Evolutionary conservation across 257 asterid genomes (phyloP).

Genomic region (Gardenia jasminoides): DNA sequence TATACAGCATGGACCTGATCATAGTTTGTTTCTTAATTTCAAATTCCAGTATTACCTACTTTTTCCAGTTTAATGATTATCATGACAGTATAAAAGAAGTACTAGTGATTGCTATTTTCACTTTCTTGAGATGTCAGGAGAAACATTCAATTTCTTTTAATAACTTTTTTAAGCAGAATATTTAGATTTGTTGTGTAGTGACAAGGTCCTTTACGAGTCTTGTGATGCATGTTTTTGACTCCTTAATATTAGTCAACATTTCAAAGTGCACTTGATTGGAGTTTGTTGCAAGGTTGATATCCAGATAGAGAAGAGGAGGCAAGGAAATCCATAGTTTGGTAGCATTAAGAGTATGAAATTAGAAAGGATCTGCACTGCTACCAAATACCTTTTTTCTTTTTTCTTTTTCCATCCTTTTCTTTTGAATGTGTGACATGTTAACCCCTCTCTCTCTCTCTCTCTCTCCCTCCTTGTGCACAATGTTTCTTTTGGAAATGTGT

Average conservation of each 20-base stretch:
- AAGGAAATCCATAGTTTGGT: not conserved
- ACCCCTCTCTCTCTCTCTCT: not conserved
- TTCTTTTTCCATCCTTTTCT: not conserved
- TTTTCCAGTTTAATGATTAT: not conserved
- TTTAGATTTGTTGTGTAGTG: not conserved
- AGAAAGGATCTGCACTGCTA: not conserved
- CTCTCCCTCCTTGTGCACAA: not conserved
- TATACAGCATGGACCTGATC: not conserved
- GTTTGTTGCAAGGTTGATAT: not conserved
- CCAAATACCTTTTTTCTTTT: not conserved
- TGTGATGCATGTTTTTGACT: not conserved
- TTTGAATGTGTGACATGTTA: not conserved
- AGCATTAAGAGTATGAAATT: not conserved
- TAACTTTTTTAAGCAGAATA: not conserved
- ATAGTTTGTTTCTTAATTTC: not conserved
- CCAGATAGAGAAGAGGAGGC: not conserved
- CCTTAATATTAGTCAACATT: not conserved
- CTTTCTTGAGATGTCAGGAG: not conserved
- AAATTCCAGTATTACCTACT: not conserved
- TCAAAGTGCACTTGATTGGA: not conserved
- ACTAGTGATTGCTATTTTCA: conserved; percentile 3
- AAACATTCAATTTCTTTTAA: not conserved
- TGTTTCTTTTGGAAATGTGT: not conserved
- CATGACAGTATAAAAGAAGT: not conserved
- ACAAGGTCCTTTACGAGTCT: not conserved